These are phyloP conservation scores for Capronia americana DNA, from an alignment of 2,329 filamentous ascomycete species.

Conservation along the genomic window DNA sequence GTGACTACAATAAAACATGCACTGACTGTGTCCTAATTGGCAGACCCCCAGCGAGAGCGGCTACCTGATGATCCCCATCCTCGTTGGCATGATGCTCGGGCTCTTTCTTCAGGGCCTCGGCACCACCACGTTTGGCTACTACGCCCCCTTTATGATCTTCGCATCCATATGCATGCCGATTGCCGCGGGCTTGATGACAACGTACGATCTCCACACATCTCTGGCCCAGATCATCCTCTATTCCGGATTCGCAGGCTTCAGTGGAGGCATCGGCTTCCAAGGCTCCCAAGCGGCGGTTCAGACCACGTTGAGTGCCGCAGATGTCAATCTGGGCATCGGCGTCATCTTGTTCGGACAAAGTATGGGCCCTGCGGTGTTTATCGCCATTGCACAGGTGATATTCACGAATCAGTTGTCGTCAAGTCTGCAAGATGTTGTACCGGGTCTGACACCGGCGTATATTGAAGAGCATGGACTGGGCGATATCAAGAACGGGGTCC, in stretches of 20 bases:
- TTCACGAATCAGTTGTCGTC: background rate
- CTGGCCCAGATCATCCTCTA: conserved; percentile 4
- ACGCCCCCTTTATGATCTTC: conserved; percentile 1
- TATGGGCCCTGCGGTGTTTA: conserved; percentile 1
- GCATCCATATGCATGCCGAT: conserved; percentile 1
- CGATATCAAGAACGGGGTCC: background rate
- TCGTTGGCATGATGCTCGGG: conserved; percentile 1
- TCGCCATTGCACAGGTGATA: conserved; percentile 1
- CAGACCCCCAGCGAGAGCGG: background rate
- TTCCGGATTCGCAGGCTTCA: conserved; percentile 3
- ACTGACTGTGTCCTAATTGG: background rate
- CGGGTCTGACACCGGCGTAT: background rate
- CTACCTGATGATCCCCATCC: conserved; percentile 2
- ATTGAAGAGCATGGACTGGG: conserved; percentile 1
- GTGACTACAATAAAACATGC: background rate
- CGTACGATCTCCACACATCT: background rate
- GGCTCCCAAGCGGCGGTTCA: conserved; percentile 1
- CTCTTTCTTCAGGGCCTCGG: conserved; percentile 3
- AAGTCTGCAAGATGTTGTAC: background rate
- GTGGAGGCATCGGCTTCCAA: conserved; percentile 4
- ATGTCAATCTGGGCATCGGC: background rate
- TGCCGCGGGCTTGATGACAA: conserved; percentile 1
- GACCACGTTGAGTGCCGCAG: background rate
- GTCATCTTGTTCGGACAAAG: background rate
- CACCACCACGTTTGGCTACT: conserved; percentile 2